Evolutionary conservation across 108 stramenopile genomes (phyloP).

Genomic region (Conticribra weissflogii): DNA sequence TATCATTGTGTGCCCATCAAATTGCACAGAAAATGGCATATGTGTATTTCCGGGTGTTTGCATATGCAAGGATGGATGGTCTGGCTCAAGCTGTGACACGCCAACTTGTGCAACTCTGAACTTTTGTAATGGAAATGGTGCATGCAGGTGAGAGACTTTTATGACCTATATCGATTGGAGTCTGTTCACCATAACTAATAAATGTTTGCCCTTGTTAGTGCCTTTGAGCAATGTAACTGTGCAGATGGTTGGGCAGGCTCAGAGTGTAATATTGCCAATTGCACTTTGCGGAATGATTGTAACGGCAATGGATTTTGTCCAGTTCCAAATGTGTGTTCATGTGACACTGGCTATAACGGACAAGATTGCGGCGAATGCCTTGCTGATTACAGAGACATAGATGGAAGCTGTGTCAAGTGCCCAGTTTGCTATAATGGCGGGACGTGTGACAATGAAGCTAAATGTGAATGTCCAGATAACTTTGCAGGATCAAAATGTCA

Average conservation of each 20-base stretch:
- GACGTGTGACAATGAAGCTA: constrained; percentile 7
- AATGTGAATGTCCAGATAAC: constrained; percentile 11
- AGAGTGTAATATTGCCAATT: constrained; percentile 14
- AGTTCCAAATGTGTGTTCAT: constrained; percentile 8
- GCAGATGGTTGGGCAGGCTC: constrained; percentile 6
- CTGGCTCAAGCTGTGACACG: constrained; percentile 4
- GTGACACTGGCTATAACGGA: constrained; percentile 11
- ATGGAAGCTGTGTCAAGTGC: constrained; percentile 1
- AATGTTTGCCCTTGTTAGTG: background rate
- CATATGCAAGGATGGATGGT: constrained; percentile 31
- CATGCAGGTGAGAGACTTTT: constrained; percentile 20
- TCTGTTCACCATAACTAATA: background rate
- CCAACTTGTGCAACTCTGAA: constrained; percentile 19
- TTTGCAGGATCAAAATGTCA: constrained; percentile 10
- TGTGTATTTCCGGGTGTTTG: constrained; percentile 27
- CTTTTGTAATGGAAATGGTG: constrained; percentile 20
- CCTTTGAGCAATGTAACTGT: constrained; percentile 12
- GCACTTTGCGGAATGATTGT: constrained; percentile 11
- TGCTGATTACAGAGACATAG: background rate
- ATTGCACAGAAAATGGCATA: constrained; percentile 12
- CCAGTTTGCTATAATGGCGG: constrained; percentile 18
- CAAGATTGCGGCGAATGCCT: constrained; percentile 10
- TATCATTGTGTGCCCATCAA: background rate
- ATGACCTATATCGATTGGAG: no score
- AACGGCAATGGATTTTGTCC: constrained; percentile 21